phyloP scores from a whole-genome alignment of 805 yeast genomes.

The Isabelozyma pseudorhagii region DNA sequence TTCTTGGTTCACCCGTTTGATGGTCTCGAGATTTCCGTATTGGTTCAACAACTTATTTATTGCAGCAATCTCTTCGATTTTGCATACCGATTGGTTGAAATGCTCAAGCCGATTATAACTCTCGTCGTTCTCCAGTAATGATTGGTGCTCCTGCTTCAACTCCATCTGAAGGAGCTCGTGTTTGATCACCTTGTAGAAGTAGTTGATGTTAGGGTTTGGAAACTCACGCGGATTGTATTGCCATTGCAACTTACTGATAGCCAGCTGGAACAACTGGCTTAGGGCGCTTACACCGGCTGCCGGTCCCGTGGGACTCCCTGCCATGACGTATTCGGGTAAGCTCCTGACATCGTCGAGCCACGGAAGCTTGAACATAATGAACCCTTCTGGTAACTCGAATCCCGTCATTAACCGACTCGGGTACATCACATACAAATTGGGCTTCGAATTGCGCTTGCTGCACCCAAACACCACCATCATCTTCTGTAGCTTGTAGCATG shows the following conservation, averaged over 20 bases:
- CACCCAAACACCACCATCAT: conserved; percentile 77
- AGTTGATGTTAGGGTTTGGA: conserved; percentile 64
- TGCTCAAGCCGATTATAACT: background rate
- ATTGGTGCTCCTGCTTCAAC: conserved; percentile 10
- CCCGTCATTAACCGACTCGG: conserved; percentile 41
- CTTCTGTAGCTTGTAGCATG: conserved; percentile 48
- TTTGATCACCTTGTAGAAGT: conserved; percentile 62
- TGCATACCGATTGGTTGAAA: background rate
- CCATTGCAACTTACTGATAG: conserved; percentile 40
- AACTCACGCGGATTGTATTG: conserved; percentile 56
- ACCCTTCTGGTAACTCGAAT: conserved; percentile 62
- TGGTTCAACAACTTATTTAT: background rate
- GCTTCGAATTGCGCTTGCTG: conserved; percentile 49
- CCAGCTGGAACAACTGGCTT: conserved; percentile 8
- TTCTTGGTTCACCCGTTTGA: background rate
- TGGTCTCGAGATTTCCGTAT: background rate
- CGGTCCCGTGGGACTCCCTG: conserved; percentile 5
- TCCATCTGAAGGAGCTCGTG: conserved; percentile 58
- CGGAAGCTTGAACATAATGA: conserved; percentile 67
- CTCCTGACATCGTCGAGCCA: conserved; percentile 72
- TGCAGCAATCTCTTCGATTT: background rate
- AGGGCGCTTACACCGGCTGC: conserved; percentile 3
- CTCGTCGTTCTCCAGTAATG: conserved; percentile 4
- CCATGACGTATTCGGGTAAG: conserved; percentile 45
- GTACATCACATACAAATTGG: conserved; percentile 55